Evolutionary conservation across 2,329 filamentous ascomycete species (phyloP).

Genomic region (Monilinia vaccinii-corymbosi): DNA sequence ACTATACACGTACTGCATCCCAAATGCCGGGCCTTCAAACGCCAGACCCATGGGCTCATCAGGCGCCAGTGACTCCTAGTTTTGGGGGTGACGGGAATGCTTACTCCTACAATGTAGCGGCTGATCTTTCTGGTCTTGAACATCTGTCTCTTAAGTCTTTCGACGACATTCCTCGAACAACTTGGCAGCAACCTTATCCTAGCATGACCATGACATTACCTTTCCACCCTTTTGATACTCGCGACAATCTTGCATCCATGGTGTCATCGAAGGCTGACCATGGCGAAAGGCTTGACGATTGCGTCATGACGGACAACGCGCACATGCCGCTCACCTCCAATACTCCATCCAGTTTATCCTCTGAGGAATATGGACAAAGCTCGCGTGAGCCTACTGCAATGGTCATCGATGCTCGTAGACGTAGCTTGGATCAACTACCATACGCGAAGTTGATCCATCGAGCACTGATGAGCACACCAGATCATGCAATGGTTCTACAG

Average conservation of each 20-base stretch:
- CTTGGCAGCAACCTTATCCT: slow-evolving; percentile 14
- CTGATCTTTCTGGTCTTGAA: slow-evolving; percentile 14
- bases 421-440: slow-evolving; percentile 42
- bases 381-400: slow-evolving; percentile 23
- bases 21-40: slow-evolving; percentile 11
- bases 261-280: background rate
- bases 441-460: slow-evolving; percentile 77
- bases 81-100: slow-evolving; percentile 13
- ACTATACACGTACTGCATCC: slow-evolving; percentile 14
- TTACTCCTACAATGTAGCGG: slow-evolving; percentile 19
- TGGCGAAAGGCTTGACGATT: background rate
- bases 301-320: background rate
- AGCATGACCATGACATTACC: slow-evolving; percentile 13
- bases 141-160: slow-evolving; percentile 11
- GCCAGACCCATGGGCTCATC: slow-evolving; percentile 17
- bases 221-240: slow-evolving; percentile 15
- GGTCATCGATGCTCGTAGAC: slow-evolving; percentile 24
- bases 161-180: slow-evolving; percentile 16
- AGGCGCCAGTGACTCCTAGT: slow-evolving; percentile 9
- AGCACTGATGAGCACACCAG: slow-evolving; percentile 59
- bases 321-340: slow-evolving; percentile 11
- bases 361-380: slow-evolving; percentile 24
- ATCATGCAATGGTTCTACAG: slow-evolving; percentile 66
- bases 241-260: slow-evolving; percentile 5
- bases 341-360: slow-evolving; percentile 17